These are phyloP conservation scores for Syncephalastrum sp. DNA, from an alignment of 371 early-diverging fungal genomes.

Conservation along the genomic window DNA sequence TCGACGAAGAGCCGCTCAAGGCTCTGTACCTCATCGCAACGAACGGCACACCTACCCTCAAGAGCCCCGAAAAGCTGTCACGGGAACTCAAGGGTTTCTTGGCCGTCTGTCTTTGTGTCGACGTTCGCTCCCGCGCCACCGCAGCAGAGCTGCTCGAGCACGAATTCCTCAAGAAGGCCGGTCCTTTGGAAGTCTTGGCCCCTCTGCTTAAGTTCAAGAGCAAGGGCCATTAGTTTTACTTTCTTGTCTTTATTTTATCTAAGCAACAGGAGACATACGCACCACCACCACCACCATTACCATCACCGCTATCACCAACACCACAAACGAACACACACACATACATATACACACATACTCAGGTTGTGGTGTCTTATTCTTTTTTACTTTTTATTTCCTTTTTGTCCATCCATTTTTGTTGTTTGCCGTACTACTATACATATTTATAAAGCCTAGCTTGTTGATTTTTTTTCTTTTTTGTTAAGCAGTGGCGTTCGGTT, in stretches of 20 bases:
- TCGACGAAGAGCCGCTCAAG: constrained; percentile 92
- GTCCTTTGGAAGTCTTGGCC: constrained; percentile 28
- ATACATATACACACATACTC: too few species aligned
- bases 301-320: too few species aligned
- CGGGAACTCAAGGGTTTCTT: constrained; percentile 81
- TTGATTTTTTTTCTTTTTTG: too few species aligned
- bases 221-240: not conserved
- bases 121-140: constrained; percentile 83
- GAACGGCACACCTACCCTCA: constrained; percentile 93
- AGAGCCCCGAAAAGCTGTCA: constrained; percentile 78
- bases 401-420: too few species aligned
- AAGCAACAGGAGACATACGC: too few species aligned
- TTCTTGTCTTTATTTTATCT: not conserved
- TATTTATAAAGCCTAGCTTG: too few species aligned
- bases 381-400: too few species aligned
- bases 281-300: too few species aligned
- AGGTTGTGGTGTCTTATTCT: too few species aligned
- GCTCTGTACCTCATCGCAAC: constrained; percentile 96
- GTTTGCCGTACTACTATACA: too few species aligned
- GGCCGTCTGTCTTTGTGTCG: constrained; percentile 86
- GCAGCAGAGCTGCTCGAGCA: constrained; percentile 76
- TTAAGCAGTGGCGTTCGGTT: too few species aligned
- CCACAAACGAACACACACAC: too few species aligned
- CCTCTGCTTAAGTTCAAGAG: constrained; percentile 18
- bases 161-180: constrained; percentile 40